Evolutionary conservation across 768 basidiomycete genomes (phyloP).

Genomic region (Panus rudis): DNA sequence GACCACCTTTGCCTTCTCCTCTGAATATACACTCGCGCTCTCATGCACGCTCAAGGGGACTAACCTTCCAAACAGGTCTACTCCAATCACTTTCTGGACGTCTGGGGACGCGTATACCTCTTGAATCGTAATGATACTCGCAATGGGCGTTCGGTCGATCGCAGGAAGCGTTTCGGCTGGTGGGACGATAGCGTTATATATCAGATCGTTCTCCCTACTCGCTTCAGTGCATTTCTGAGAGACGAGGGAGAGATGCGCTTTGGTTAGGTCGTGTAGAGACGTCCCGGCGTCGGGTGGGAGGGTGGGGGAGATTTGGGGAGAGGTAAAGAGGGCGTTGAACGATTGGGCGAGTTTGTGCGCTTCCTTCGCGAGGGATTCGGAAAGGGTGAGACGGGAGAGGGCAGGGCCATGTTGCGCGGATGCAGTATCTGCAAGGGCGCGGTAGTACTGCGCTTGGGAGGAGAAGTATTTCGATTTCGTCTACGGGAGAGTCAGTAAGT

Average conservation of each 20-base stretch:
- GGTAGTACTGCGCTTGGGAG: slow-evolving; percentile 83
- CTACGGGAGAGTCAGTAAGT: slow-evolving; percentile 30
- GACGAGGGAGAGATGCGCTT: slow-evolving; percentile 72
- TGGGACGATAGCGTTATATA: slow-evolving; percentile 89
- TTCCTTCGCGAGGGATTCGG: slow-evolving; percentile 80
- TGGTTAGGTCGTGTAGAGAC: slow-evolving; percentile 75
- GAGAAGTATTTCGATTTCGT: slow-evolving; percentile 89
- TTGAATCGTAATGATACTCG: slow-evolving; percentile 85
- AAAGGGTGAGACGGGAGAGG: slow-evolving; percentile 69
- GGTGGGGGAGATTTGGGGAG: slow-evolving; percentile 69
- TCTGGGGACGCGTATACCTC: slow-evolving; percentile 88
- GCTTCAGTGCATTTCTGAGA: slow-evolving; percentile 71
- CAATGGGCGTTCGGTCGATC: slow-evolving; percentile 79
- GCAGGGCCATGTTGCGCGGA: slow-evolving; percentile 82
- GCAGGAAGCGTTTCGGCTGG: slow-evolving; percentile 67
- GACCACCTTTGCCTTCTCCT: slow-evolving; percentile 96
- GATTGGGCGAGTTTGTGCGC: slow-evolving; percentile 60
- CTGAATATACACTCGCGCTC: slow-evolving; percentile 92
- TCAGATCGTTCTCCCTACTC: slow-evolving; percentile 89
- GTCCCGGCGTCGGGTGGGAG: slow-evolving; percentile 82
- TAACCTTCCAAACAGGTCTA: slow-evolving; percentile 80
- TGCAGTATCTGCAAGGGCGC: slow-evolving; percentile 68
- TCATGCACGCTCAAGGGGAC: slow-evolving; percentile 94
- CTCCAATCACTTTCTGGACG: slow-evolving; percentile 91
- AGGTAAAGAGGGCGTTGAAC: slow-evolving; percentile 66